Base-by-base conservation (phyloP, 768 basidiomycete species). In the Hericium alpestre region DNA sequence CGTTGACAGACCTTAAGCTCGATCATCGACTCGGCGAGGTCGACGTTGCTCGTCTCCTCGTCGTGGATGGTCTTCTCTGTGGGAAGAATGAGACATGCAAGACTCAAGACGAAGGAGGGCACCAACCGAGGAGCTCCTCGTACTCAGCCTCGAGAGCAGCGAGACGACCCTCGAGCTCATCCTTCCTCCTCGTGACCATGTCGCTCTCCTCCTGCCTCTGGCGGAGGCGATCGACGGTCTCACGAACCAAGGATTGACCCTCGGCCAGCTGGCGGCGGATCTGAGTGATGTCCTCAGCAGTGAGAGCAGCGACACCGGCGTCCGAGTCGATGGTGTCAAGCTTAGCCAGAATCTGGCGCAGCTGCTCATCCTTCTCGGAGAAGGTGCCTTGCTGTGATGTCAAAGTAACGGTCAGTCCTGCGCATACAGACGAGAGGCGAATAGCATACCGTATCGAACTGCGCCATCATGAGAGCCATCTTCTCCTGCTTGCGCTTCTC, bases 401-500 rank as follows among this genome's bases (percentile, higher is more conserved):
- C 15, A 55, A 59, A 23, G 53, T 15, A 11, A 20, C 16, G 32
- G 32, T 59, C 51, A 63, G 48, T 32, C 9, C 61, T 60, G 48
- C 10, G 56, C 16, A 11, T 25, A 10, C n/a, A 39, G 51, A n/a
- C 18, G 20, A 25, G 37, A 15, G 8, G 9, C 15, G 57, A 53
- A 48, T 55, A 57, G 74, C 87, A 66, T 62, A 95, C 95, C 60
- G 88, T 80, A 72, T 98, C 94, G 64, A 99, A 95, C 71, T 95
- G 94, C 58, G 95, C 92, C 95, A 99, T 97, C 92, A 99, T 96
- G 63, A 93, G 77, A 9, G 92, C 93, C 90, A 99, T 91, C 79
- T 97, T 97, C 76, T 98, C 95, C 66, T 95, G 93, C 72, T 98
- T 98, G 70, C 90, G 84, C 78, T 92, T 96, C 78, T 99, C 96